phyloP scores from a whole-genome alignment of 1,284 basidiomycete species.

The Peniophora sp. region DNA sequence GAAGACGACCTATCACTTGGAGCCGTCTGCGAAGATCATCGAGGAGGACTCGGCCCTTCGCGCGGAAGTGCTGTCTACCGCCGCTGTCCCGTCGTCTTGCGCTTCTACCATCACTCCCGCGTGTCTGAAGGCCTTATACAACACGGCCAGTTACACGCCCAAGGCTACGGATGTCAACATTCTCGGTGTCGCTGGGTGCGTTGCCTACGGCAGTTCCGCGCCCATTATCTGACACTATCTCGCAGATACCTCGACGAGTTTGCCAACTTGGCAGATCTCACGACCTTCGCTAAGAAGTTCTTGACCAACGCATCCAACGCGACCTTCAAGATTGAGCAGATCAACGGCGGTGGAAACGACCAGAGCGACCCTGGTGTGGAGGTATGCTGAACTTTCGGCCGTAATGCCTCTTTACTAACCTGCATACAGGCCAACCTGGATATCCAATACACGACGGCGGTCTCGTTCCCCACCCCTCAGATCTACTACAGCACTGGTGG shows the following conservation, averaged over 20 bases:
- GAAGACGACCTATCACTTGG: constrained; percentile 3
- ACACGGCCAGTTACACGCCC: constrained; percentile 35
- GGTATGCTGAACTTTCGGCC: constrained; percentile 3
- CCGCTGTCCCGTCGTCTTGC: constrained; percentile 7
- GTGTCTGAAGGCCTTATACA: constrained; percentile 45
- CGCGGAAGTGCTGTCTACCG: constrained; percentile 6
- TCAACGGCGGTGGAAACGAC: constrained; percentile 48
- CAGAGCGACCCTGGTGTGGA: constrained; percentile 45
- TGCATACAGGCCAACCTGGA: constrained; percentile 62
- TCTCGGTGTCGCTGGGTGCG: constrained; percentile 49
- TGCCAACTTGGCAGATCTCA: constrained; percentile 44
- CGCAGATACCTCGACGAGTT: constrained; percentile 45
- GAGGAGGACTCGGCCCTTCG: constrained; percentile 4
- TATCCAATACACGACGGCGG: constrained; percentile 52
- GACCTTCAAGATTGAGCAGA: constrained; percentile 40
- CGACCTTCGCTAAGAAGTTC: constrained; percentile 42
- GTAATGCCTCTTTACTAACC: constrained; percentile 18
- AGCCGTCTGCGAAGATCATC: constrained; percentile 19
- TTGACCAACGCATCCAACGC: constrained; percentile 41
- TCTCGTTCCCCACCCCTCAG: constrained; percentile 47
- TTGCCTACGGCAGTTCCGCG: constrained; percentile 13
- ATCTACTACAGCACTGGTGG: constrained; percentile 56
- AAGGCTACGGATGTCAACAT: constrained; percentile 30
- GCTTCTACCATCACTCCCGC: constrained; percentile 17
- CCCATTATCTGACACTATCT: constrained; percentile 8